Percentiles rank a stretch among this genome's conserved stretches.
Evolutionary conservation across 1,284 basidiomycete species (phyloP).

Genomic region (Ustilago sp.): DNA sequence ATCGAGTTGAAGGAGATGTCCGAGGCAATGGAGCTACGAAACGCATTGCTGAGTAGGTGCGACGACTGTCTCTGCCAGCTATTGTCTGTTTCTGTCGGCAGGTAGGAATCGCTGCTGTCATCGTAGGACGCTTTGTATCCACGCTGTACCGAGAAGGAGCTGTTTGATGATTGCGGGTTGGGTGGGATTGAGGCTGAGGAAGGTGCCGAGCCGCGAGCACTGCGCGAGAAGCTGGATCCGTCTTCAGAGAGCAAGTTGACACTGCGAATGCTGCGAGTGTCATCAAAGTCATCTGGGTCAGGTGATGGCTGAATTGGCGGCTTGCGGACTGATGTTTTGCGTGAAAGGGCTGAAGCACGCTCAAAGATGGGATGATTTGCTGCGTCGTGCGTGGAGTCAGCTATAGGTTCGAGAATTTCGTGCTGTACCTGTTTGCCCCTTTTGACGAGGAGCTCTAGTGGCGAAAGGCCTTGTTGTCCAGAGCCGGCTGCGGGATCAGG

Average conservation of each 20-base stretch:
- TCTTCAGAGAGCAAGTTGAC: constrained; percentile 44
- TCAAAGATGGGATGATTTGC: constrained; percentile 32
- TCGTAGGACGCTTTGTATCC: constrained; percentile 41
- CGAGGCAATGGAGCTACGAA: constrained; percentile 55
- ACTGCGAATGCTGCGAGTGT: constrained; percentile 46
- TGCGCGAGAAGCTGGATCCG: constrained; percentile 28
- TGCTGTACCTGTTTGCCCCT: constrained; percentile 52
- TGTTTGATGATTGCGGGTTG: constrained; percentile 7
- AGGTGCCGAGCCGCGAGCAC: constrained; percentile 4
- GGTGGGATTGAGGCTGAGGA: constrained; percentile 12
- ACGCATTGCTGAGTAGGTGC: constrained; percentile 47
- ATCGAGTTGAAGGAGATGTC: constrained; percentile 61
- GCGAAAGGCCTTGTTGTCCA: constrained; percentile 24
- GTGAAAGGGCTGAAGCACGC: constrained; percentile 45
- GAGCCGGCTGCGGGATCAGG: constrained; percentile 7
- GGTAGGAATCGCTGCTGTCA: constrained; percentile 18
- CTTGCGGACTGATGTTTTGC: constrained; percentile 41
- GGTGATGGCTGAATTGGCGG: constrained; percentile 46
- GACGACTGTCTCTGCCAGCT: constrained; percentile 39
- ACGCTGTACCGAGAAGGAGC: constrained; percentile 32
- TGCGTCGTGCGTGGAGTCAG: background rate
- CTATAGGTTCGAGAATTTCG: constrained; percentile 28
- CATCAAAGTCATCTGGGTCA: constrained; percentile 46
- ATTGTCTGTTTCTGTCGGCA: constrained; percentile 8
- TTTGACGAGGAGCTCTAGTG: constrained; percentile 46